Evolutionary conservation across 2,329 filamentous ascomycete genomes (phyloP).

Genomic region (Penicillium rolfsii): DNA sequence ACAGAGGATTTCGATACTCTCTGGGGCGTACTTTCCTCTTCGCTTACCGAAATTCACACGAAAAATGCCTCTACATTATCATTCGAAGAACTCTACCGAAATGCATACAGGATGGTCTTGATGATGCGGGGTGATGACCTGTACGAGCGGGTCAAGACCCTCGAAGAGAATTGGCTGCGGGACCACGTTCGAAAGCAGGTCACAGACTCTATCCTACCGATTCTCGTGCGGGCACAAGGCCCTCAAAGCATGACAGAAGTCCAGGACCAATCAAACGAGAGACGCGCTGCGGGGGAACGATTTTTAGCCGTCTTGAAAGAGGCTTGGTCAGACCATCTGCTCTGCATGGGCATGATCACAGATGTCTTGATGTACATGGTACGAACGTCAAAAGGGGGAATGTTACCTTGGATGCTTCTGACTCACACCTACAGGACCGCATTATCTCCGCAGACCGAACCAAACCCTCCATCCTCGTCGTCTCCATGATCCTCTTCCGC

Average conservation of each 20-base stretch:
- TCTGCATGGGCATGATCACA: constrained; percentile 94
- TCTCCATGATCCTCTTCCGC: constrained; percentile 84
- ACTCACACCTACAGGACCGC: constrained; percentile 64
- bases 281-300: constrained; percentile 76
- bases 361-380: constrained; percentile 97
- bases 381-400: constrained; percentile 30
- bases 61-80: constrained; percentile 88
- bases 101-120: constrained; percentile 89
- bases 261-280: constrained; percentile 70
- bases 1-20: constrained; percentile 80
- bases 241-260: constrained; percentile 52
- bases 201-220: constrained; percentile 69
- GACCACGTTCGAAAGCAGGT: constrained; percentile 73
- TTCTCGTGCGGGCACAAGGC: constrained; percentile 61
- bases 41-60: constrained; percentile 84
- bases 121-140: constrained; percentile 81
- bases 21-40: constrained; percentile 76
- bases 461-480: constrained; percentile 77
- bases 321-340: constrained; percentile 86
- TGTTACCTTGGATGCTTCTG: not conserved
- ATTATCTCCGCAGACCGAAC: constrained; percentile 75
- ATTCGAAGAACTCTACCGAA: constrained; percentile 93
- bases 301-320: constrained; percentile 77
- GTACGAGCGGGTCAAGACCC: constrained; percentile 77
- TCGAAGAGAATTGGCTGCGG: constrained; percentile 81